Base-by-base conservation (phyloP, 257 asterid species). In the Penstemon newberryi region DNA sequence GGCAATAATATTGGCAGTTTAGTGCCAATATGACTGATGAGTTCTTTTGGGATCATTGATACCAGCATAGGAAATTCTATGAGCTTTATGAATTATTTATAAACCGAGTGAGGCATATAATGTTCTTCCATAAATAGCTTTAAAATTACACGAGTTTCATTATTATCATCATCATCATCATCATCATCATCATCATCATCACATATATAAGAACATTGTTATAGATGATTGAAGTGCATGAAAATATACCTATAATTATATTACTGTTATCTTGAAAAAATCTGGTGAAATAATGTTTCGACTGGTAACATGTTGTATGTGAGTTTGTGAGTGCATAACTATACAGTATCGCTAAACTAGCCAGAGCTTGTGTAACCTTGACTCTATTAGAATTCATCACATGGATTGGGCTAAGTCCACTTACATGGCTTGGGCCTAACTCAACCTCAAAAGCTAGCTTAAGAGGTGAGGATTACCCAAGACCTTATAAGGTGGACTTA, bases 291-390 rank as follows among this genome's bases (percentile, higher is more conserved):
- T 57, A 11, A 36, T 15, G 42, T 53, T 66, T 19, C 65, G 60
- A 46, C 33, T 56, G 63, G 72, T 42, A 57, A 65, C 41, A 10
- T 77, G 81, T 50, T 62, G 70, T 71, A 45, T 44, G 51, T 43
- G 54, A 37, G 58, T 18, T 59, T 60, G 70, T 60, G 61, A 7
- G 59, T 59, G 25, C 56, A 36, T 56, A 5, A 4, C 5, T 6
- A 39, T 12, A 33, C 66, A 46, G 49, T 12, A 75, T 53, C 57
- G 39, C n/a, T 45, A 44, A 40, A 60, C 62, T 76, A 46, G 49
- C 70, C 4, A 55, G 40, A 19, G 8, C 60, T 55, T 55, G 12
- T 55, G 25, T 55, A 11, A 9, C 40, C 41, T 55, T 55, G 60
- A 55, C 39, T 52, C 3, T n/a, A 15, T 15, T 15, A 15, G 18